Base-by-base conservation (phyloP, 2,329 filamentous ascomycete species). In the Stagonosporopsis tanaceti region DNA sequence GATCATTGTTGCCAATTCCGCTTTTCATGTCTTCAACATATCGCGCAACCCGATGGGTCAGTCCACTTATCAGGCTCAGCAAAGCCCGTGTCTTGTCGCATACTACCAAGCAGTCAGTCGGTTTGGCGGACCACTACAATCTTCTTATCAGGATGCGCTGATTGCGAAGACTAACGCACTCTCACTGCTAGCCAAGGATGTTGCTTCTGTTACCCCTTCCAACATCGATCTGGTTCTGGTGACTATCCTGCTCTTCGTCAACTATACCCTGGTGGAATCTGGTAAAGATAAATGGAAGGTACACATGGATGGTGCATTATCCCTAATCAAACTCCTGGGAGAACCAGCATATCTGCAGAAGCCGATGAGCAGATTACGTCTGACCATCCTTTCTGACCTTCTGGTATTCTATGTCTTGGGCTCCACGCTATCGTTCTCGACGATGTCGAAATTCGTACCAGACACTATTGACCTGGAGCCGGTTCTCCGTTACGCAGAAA, bases 261-360 rank as follows among this genome's bases (percentile, higher is more conserved):
- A 82, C 20, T 78, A 82, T 57, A 81, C 82, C 52, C 71, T 82
- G 5, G 76, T 84, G 5, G 80, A 82, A 59, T 83, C 81, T 0
- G 82, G 82, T 14, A 78, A 76, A 46, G 81, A 80, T 11, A 78
- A 81, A 32, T 84, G 82, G 81, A 82, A 78, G 61, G 77, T 80
- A 32, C 82, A 84, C 57, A 76, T 83, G 46, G 79, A 81, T 57
- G 82, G 82, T 6, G 81, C 81, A n/a, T 79, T 79, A 60, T 78
- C 76, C 52, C 71, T 83, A 20, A 75, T 84, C 25, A 73, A 76
- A 37, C 71, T 72, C 8, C 69, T 80, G 27, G 70, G 75, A 51
- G 65, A 67, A 12, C 67, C 69, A 20, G 55, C 66, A 2, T 72
- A 69, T 34, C 27, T 67, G 27, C 69, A 71, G 25, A 60, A 59